A percentile compares a stretch with the other conserved stretches of the same genome.
phyloP scores from a whole-genome alignment of 2,329 filamentous ascomycete species.

The Paraconiothyrium brasiliense region DNA sequence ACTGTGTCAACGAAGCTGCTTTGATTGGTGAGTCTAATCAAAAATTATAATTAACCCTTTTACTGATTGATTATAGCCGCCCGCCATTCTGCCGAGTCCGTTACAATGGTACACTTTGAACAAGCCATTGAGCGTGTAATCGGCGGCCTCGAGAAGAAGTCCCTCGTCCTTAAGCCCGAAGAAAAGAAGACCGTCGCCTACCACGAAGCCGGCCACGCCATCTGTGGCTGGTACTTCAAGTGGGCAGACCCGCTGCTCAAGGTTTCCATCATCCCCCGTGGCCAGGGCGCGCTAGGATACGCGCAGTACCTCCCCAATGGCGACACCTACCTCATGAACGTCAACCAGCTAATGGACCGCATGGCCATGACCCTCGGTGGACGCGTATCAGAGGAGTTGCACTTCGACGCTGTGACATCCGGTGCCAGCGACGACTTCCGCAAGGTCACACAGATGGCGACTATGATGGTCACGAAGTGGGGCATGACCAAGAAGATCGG shows the following conservation, averaged over 20 bases:
- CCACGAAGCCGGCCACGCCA: constrained; percentile 97
- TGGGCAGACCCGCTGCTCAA: constrained; percentile 97
- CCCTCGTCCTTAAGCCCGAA: constrained; percentile 87
- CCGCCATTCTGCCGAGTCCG: constrained; percentile 78
- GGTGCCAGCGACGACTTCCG: constrained; percentile 97
- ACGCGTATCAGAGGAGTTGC: constrained; percentile 92
- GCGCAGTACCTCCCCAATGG: constrained; percentile 93
- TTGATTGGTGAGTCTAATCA: constrained; percentile 77
- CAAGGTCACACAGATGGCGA: constrained; percentile 96
- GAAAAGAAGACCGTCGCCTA: constrained; percentile 98
- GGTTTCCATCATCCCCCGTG: constrained; percentile 97
- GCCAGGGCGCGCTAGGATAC: constrained; percentile 91
- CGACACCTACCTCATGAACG: constrained; percentile 95
- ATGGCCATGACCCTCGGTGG: constrained; percentile 99
- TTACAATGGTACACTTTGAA: constrained; percentile 92
- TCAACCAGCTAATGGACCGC: constrained; percentile 95
- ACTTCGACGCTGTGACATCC: constrained; percentile 95
- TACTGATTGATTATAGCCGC: constrained; percentile 72
- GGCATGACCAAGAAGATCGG: constrained; percentile 97
- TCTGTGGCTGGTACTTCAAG: constrained; percentile 97
- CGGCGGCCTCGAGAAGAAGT: constrained; percentile 96
- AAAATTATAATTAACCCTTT: not conserved
- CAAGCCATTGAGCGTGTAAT: constrained; percentile 97
- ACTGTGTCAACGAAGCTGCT: constrained; percentile 97
- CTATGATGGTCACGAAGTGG: constrained; percentile 98